These are phyloP conservation scores for Heliamphora pulchella DNA, from an alignment of 179 eudicot genomes.

Conservation along the genomic window DNA sequence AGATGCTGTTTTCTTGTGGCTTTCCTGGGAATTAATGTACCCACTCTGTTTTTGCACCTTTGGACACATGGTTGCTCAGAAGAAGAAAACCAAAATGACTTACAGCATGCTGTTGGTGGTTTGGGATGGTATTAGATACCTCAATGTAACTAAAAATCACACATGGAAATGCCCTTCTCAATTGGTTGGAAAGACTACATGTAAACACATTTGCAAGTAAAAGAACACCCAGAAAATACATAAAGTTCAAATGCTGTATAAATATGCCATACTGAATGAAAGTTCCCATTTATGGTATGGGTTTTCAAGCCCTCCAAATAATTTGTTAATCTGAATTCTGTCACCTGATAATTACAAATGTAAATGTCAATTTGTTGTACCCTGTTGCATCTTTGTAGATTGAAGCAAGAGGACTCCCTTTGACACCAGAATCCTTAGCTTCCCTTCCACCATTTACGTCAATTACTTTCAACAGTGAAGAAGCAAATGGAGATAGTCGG, in stretches of 20 bases:
- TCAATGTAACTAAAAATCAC: not conserved
- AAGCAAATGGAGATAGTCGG: conserved; percentile 41
- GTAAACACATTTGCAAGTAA: no score
- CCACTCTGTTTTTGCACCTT: not conserved
- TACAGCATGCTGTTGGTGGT: not conserved
- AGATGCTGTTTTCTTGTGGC: no score
- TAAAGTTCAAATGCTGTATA: not conserved
- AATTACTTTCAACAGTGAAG: conserved; percentile 65
- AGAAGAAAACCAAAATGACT: not conserved
- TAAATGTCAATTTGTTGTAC: not conserved
- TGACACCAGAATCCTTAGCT: conserved; percentile 75
- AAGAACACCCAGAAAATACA: not conserved
- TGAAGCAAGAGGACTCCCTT: conserved; percentile 81
- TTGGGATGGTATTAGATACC: not conserved
- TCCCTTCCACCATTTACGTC: conserved; percentile 74
- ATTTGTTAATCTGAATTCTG: not conserved
- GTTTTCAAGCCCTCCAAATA: not conserved
- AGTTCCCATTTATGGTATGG: not conserved
- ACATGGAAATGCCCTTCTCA: not conserved
- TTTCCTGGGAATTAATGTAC: no score
- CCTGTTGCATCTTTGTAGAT: conserved; percentile 36
- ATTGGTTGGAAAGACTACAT: not conserved
- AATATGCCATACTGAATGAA: not conserved
- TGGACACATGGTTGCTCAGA: not conserved
- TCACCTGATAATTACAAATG: not conserved